Conservation (phyloP, 306 rosid species). For the Citrullus amarus region DNA sequence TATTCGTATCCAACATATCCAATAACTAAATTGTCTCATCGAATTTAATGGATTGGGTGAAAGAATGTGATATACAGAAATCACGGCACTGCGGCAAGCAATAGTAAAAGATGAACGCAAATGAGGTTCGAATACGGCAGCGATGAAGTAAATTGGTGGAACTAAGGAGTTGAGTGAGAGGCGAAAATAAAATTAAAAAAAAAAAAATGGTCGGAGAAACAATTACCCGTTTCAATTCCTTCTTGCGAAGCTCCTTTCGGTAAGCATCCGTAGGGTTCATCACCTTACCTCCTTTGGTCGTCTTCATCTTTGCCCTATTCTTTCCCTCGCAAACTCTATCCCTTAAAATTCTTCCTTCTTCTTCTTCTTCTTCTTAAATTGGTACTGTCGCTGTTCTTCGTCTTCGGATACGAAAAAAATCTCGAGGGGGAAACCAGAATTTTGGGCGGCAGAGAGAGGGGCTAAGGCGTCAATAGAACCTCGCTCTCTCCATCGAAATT, state of each 20-base stretch:
- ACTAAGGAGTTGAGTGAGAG: not conserved
- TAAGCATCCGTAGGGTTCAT: constrained; percentile 93
- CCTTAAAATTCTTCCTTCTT: not conserved
- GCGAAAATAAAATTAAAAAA: not conserved
- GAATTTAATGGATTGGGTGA: not conserved
- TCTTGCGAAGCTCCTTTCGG: constrained; percentile 89
- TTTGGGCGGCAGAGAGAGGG: not conserved
- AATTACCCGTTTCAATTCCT: constrained; percentile 83
- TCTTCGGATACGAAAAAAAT: not conserved
- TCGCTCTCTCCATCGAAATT: not conserved
- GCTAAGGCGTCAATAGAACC: not conserved
- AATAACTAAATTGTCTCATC: not conserved
- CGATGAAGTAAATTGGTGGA: not conserved
- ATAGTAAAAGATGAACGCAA: not conserved
- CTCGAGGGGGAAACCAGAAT: not conserved
- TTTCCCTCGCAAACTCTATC: not conserved
- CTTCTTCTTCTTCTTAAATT: not conserved
- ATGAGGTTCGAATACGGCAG: not conserved
- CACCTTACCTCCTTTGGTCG: constrained; percentile 91
- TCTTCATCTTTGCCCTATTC: constrained; percentile 47
- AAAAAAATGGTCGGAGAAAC: not conserved
- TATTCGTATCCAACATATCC: not conserved
- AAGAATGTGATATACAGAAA: not conserved
- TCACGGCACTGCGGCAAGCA: not conserved
- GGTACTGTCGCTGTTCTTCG: not conserved